phyloP scores from a whole-genome alignment of 2,329 filamentous ascomycete species.

The Fusarium oligoseptatum region DNA sequence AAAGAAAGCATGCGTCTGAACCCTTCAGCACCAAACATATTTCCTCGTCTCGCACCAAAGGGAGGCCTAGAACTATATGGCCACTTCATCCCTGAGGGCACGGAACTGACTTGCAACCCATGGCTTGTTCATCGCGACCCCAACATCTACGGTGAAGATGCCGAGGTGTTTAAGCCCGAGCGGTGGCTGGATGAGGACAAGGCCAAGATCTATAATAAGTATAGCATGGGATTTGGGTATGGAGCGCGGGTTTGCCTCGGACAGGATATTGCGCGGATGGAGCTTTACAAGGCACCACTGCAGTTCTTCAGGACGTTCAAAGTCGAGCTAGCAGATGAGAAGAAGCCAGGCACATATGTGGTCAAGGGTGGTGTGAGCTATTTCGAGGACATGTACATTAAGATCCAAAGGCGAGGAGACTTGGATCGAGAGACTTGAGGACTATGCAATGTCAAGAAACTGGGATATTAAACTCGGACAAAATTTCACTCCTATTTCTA shows the following conservation, averaged over 20 bases:
- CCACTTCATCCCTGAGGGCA: constrained; percentile 48
- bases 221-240: constrained; percentile 54
- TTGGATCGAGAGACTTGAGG: not conserved
- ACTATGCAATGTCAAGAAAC: not conserved
- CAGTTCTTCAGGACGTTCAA: constrained; percentile 35
- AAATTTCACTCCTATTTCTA: not conserved
- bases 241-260: constrained; percentile 60
- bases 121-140: constrained; percentile 54
- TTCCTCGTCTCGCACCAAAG: constrained; percentile 62
- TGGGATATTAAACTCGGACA: not conserved
- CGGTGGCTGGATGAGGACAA: constrained; percentile 54
- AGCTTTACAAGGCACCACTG: constrained; percentile 50
- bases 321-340: constrained; percentile 17
- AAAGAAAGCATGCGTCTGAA: constrained; percentile 67
- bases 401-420: constrained; percentile 12
- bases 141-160: constrained; percentile 50
- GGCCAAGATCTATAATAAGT: constrained; percentile 47
- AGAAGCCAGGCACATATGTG: constrained; percentile 25
- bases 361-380: constrained; percentile 38
- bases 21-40: constrained; percentile 61
- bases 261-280: constrained; percentile 58
- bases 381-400: constrained; percentile 34
- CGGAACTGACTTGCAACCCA: constrained; percentile 52
- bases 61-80: constrained; percentile 58
- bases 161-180: constrained; percentile 55